Evolutionary conservation across 2,329 filamentous ascomycete genomes (phyloP).

Genomic region (Ophiostoma triangulosporum): DNA sequence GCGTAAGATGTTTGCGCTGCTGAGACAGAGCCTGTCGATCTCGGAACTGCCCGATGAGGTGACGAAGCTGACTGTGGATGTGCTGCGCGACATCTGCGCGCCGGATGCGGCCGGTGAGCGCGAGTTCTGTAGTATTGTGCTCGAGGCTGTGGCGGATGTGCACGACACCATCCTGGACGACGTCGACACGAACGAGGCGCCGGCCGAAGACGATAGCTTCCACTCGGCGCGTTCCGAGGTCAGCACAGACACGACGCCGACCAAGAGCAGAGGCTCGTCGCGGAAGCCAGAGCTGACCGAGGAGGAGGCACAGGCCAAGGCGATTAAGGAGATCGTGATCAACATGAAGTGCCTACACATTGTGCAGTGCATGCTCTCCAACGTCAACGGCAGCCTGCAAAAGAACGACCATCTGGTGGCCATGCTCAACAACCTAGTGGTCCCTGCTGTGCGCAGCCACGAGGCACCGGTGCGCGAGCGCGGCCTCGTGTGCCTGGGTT

Average conservation of each 20-base stretch:
- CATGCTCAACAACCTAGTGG: slow-evolving; percentile 96
- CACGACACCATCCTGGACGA: slow-evolving; percentile 84
- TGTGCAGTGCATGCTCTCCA: slow-evolving; percentile 92
- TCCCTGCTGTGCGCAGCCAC: slow-evolving; percentile 85
- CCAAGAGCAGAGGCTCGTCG: slow-evolving; percentile 27
- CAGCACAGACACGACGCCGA: slow-evolving; percentile 48
- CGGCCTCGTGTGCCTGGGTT: slow-evolving; percentile 74
- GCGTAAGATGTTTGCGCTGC: slow-evolving; percentile 85
- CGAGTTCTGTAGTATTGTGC: slow-evolving; percentile 71
- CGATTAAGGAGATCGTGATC: slow-evolving; percentile 81
- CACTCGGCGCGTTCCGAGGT: slow-evolving; percentile 84
- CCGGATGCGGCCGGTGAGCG: slow-evolving; percentile 59
- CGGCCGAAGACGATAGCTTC: slow-evolving; percentile 67
- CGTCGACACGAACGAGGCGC: slow-evolving; percentile 32
- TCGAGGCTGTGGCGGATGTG: slow-evolving; percentile 91
- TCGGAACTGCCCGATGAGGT: slow-evolving; percentile 84
- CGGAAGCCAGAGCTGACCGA: slow-evolving; percentile 34
- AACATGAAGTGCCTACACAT: slow-evolving; percentile 98
- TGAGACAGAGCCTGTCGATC: slow-evolving; percentile 73
- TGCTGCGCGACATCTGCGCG: slow-evolving; percentile 71
- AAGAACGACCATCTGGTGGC: slow-evolving; percentile 82
- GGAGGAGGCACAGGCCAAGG: slow-evolving; percentile 58
- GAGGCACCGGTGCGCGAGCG: slow-evolving; percentile 86
- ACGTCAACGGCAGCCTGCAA: slow-evolving; percentile 77
- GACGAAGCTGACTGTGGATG: slow-evolving; percentile 75